A percentile compares a stretch with the other conserved stretches of the same genome.
Evolutionary conservation across 306 rosid genomes (phyloP).

Genomic region (Hippophae gyantsensis): DNA sequence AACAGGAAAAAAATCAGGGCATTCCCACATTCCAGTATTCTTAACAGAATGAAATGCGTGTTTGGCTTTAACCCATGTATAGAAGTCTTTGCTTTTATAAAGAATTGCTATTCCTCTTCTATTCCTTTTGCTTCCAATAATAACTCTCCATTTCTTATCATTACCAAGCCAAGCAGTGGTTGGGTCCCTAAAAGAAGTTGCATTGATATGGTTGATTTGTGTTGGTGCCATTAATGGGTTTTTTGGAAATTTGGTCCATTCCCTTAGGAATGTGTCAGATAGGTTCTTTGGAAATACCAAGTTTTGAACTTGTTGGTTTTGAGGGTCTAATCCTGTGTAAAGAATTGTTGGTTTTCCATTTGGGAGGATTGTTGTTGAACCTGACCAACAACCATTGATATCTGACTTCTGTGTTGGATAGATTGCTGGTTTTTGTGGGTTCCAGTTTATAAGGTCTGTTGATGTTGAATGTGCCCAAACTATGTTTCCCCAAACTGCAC

Average conservation of each 20-base stretch:
- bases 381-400: conserved; percentile 82
- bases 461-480: conserved; percentile 93
- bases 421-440: conserved; percentile 42
- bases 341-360: conserved; percentile 57
- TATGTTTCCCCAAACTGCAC: conserved; percentile 90
- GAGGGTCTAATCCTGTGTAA: conserved; percentile 55
- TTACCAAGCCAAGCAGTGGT: conserved; percentile 53
- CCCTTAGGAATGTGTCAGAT: conserved; percentile 49
- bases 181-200: conserved; percentile 61
- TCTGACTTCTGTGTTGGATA: conserved; percentile 66
- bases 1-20: conserved; percentile 81
- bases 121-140: conserved; percentile 44
- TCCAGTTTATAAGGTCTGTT: conserved; percentile 65
- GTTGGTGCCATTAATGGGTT: conserved; percentile 41
- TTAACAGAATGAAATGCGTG: conserved; percentile 59
- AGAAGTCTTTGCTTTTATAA: conserved; percentile 54
- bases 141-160: conserved; percentile 53
- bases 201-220: conserved; percentile 16
- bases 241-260: conserved; percentile 56
- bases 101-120: conserved; percentile 49
- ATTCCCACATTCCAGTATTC: conserved; percentile 77
- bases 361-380: conserved; percentile 62
- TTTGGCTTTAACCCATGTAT: conserved; percentile 42
- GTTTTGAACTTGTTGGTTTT: conserved; percentile 50
- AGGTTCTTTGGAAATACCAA: conserved; percentile 43